Base-by-base conservation (phyloP, 345 rosid species). In the Excoecaria agallocha region DNA sequence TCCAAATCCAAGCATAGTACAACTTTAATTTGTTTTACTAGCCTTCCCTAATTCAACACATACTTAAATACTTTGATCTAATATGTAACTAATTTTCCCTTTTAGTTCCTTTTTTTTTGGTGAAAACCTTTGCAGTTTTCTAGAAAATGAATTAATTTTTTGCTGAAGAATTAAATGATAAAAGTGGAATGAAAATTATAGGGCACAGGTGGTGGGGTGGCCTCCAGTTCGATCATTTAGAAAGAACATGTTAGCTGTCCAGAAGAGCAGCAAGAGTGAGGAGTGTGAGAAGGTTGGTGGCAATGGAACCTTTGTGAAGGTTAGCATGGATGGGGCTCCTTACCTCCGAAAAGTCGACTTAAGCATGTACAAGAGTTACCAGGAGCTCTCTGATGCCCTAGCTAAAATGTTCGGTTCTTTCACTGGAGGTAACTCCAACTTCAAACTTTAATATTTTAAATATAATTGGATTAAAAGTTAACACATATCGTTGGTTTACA, bases 141-240 rank as follows among this genome's bases (percentile, higher is more conserved):
- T 30, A 30, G 30, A 30, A 30, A 30, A 2, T 30, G 30, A 30
- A 30, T 30, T 30, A 30, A 30, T 30, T 30, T 30, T 30, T 43
- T 43, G 6, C 25, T 56, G 17, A 60, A 30, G 19, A 60, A 30
- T 10, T 30, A 60, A 60, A 60, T 59, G 64, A 56, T 3, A 67
- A 25, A 37, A 38, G 7, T 20, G 30, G 30, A 13, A 39, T 74
- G 38, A 54, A 73, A 76, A 51, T 54, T 75, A 78, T 83, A 88
- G 97, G 93, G 89, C 93, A 68, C 98, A 90, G 41, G 92, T 91
- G 11, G 94, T 90, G 76, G 98, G 98, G n/a, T 93, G 98, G 98
- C 98, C 98, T 7, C 98, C 98, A 0, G 92, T 93, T 38, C 79
- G 98, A 68, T 87, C 98, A n/a, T 93, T 80, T 84, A 72, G 91